Evolutionary conservation across 306 rosid genomes (phyloP).

Genomic region (Trifolium dubium): DNA sequence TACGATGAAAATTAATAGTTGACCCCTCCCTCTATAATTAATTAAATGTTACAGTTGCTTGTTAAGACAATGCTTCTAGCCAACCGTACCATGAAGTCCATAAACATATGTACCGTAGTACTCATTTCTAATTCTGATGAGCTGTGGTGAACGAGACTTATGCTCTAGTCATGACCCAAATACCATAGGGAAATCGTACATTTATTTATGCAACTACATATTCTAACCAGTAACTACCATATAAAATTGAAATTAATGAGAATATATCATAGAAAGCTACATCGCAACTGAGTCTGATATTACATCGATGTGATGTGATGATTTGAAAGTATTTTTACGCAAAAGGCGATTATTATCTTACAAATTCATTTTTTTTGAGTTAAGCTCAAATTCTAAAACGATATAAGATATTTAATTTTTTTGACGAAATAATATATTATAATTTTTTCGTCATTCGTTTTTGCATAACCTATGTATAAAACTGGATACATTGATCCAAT

Average conservation of each 20-base stretch:
- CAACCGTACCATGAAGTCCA: constrained; percentile 50
- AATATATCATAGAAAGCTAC: not conserved
- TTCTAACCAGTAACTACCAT: not conserved
- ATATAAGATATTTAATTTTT: too few relatives aligned
- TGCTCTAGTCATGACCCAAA: constrained; percentile 24
- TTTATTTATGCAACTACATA: not conserved
- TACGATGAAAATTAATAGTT: constrained; percentile 36
- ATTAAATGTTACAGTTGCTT: constrained; percentile 44
- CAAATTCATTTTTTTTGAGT: too few relatives aligned
- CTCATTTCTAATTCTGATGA: constrained; percentile 45
- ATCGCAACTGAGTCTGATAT: too few relatives aligned
- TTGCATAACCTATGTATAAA: too few relatives aligned
- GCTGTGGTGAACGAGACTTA: constrained; percentile 41
- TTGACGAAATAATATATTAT: too few relatives aligned
- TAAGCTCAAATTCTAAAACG: too few relatives aligned
- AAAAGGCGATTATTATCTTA: too few relatives aligned
- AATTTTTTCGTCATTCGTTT: too few relatives aligned
- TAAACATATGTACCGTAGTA: constrained; percentile 39
- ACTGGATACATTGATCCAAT: too few relatives aligned
- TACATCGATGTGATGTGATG: too few relatives aligned
- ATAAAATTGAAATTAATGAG: not conserved
- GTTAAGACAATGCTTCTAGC: constrained; percentile 31
- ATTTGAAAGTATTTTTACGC: too few relatives aligned
- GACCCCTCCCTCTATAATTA: constrained; percentile 34
- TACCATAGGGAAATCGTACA: not conserved